phyloP scores from a whole-genome alignment of 495 filamentous ascomycete genomes.

The Annulohypoxylon moriforme region DNA sequence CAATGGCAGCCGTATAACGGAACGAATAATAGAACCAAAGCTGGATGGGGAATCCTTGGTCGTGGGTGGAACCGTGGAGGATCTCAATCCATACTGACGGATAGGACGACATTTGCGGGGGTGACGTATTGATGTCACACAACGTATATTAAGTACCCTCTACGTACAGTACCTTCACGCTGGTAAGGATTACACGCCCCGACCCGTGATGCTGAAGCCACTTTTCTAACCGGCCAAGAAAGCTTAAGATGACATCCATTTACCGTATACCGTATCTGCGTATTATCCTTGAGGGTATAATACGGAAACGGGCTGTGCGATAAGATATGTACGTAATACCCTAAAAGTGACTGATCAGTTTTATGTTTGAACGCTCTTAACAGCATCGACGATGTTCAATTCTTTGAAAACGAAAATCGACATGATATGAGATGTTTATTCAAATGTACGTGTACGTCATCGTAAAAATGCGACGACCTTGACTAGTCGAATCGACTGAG shows the following conservation, averaged over 20 bases:
- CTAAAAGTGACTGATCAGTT: neutral
- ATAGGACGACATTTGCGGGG: neutral
- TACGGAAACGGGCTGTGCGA: neutral
- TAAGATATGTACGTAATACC: neutral
- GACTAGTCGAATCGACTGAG: too few relatives aligned
- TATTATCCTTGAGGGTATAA: too few relatives aligned
- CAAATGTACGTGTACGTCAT: neutral
- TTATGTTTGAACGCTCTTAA: neutral
- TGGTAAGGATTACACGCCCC: neutral
- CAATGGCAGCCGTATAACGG: neutral
- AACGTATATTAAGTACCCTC: neutral
- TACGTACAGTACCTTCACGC: too few relatives aligned
- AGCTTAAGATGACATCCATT: slow-evolving; percentile 35
- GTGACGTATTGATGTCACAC: slow-evolving; percentile 1
- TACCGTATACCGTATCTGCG: too few relatives aligned
- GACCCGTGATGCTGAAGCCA: neutral
- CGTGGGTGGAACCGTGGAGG: neutral
- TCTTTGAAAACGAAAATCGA: neutral
- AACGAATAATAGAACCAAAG: neutral
- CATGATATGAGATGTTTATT: neutral
- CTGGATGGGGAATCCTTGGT: neutral
- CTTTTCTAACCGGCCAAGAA: slow-evolving; percentile 13
- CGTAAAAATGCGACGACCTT: neutral
- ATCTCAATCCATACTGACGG: neutral
- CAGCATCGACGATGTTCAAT: neutral